These are phyloP conservation scores for Neurospora terricola DNA, from an alignment of 495 filamentous ascomycete genomes.

Conservation along the genomic window DNA sequence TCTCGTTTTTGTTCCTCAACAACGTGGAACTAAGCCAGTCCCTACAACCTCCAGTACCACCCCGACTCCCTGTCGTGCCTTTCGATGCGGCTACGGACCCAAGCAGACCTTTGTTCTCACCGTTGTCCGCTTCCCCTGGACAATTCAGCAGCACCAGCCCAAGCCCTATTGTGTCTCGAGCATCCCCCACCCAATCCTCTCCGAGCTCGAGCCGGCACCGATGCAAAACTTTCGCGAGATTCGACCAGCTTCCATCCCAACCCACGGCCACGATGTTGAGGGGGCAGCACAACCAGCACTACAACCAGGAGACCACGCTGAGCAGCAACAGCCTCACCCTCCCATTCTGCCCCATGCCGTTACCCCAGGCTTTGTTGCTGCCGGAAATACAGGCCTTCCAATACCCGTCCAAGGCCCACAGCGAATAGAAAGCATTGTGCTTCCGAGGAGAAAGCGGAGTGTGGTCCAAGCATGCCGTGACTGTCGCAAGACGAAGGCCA, in stretches of 20 bases:
- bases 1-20: neutral
- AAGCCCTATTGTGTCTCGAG: neutral
- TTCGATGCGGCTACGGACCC: neutral
- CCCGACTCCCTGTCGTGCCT: neutral
- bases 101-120: neutral
- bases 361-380: neutral
- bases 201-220: neutral
- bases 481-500: neutral
- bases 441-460: neutral
- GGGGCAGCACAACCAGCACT: neutral
- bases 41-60: neutral
- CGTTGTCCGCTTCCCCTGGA: neutral
- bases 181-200: neutral
- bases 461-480: neutral
- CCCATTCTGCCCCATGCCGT: neutral
- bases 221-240: neutral
- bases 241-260: neutral
- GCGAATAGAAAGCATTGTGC: neutral
- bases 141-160: neutral
- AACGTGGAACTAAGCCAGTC: neutral
- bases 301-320: neutral
- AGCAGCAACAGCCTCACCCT: neutral
- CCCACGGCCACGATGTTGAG: neutral
- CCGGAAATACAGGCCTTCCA: neutral
- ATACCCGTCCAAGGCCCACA: neutral